Evolutionary conservation across 495 filamentous ascomycete genomes (phyloP), one percentile per base, ranked within the genome.

Genomic region (Penicillium simplicissimum): DNA sequence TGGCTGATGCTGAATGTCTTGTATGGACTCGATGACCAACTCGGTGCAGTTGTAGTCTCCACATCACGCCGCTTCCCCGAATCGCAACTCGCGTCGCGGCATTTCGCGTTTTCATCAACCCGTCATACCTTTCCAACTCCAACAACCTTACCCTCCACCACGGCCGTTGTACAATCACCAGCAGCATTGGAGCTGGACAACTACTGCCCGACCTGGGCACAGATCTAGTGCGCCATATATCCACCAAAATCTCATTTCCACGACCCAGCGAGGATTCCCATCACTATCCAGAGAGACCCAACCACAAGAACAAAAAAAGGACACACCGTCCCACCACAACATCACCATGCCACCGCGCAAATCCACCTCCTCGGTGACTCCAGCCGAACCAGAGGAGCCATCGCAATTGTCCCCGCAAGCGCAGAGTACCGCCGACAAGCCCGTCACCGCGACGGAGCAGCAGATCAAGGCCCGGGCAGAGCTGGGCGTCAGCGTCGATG

Each of bases 381-480:
- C 73, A 9, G 68, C 70, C 13, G 72, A 74, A 15, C 43, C 60
- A 54, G 69, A 69, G 13, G 71, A 71, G 14, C 35, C 58, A 8
- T 38, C 60, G 3, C 57, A 62, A n/a, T 52, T 64, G 5, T 66
- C 69, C 5, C 60, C 68, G 1, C 57, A 64, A 55, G 58, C 52
- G 15, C 67, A 59, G 47, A 52, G 61, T 47, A 52, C 58, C 55
- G 8, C 64, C 2, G 71, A 72, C 17, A 74, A 71, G 37, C 65
- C 71, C 48, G 55, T 67, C 66, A 78, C 67, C n/a, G 77, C 73
- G 45, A 81, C 78, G 48, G 78, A 81, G 63, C 78, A 81, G 52
- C 78, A 81, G 60, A 51, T 80, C 25, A 81, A 81, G 66, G 76
- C 78, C 15, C 68, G 76, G 8, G 75, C 76, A 0, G 78, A 81